phyloP scores from a whole-genome alignment of 2,329 filamentous ascomycete genomes.

The Drechslerella dactyloides region DNA sequence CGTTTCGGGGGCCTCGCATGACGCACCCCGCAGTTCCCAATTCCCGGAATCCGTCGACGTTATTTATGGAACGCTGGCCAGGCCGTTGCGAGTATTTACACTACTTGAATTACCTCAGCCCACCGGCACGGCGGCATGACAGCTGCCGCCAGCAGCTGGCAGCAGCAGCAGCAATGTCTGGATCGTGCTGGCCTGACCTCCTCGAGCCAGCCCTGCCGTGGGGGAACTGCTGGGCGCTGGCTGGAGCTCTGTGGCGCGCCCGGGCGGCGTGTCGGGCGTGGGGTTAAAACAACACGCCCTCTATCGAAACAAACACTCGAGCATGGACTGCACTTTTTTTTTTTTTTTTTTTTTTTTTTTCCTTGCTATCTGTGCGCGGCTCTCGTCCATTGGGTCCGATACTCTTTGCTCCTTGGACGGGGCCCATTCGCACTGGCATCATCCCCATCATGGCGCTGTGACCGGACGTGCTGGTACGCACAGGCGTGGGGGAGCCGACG shows the following conservation, averaged over 20 bases:
- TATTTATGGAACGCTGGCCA: conserved; percentile 45
- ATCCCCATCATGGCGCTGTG: too few relatives aligned
- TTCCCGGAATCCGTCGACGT: conserved; percentile 40
- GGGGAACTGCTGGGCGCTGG: neutral
- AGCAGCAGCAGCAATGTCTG: too few relatives aligned
- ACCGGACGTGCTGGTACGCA: conserved; percentile 16
- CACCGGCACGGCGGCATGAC: neutral
- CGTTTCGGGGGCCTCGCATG: conserved; percentile 49
- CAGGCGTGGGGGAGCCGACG: conserved; percentile 12
- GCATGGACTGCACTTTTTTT: neutral
- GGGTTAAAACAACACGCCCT: neutral
- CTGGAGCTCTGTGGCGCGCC: neutral
- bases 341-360: conserved; percentile 21
- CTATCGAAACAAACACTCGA: neutral
- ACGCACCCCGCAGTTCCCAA: conserved; percentile 51
- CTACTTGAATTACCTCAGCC: neutral
- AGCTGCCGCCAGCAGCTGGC: neutral
- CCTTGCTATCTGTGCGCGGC: neutral
- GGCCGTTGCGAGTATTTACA: neutral
- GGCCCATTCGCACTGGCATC: conserved; percentile 16
- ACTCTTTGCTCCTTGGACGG: too few relatives aligned
- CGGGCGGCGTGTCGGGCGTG: neutral
- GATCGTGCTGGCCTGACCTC: too few relatives aligned
- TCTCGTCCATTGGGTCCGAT: too few relatives aligned
- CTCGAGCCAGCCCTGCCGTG: neutral